Evolutionary conservation across 345 rosid genomes (phyloP), one percentile per base, ranked within the genome.

Genomic region (Boechera divaricarpa): DNA sequence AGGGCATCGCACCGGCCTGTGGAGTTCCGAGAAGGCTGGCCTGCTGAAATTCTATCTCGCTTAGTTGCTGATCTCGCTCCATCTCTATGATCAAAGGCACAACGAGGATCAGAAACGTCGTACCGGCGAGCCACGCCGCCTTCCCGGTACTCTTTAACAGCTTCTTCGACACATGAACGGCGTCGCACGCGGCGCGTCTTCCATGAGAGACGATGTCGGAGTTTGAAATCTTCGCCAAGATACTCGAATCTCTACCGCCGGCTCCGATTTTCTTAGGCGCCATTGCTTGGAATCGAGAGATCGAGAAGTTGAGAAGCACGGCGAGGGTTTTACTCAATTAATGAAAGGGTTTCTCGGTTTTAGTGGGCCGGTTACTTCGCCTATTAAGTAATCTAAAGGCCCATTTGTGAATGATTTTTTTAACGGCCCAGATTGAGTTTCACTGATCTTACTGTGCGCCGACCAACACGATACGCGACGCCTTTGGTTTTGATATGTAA

Each of bases 101-200:
- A 6, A 79, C 86, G 21, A 93, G 83, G 73, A 93, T 81, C 42
- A 93, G 78, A 74, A 88, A 76, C 29, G 93, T 89, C 31, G 98
- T 89, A 2, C 98, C 93, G 7, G 89, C 89, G 52, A 91, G 76
- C 97, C 93, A 90, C 21, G 93, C 93, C 6, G 97, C 98, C 84
- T 87, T 89, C 6, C 97, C 98, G 5, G 97, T 91, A 81, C 97
- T 90, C 58, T 81, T 78, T 38, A 93, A 82, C 76, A 93, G 91
- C 82, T 86, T 91, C 80, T 87, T 89, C 75, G 98, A 68, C 33
- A 89, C 92, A 76, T 77, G 77, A 1, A 79, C 84, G 68, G 90
- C 80, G 67, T 88, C 86, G 84, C 70, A 67, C 6, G 86, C 87
- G 3, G 83, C 86, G 36, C 78, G 87, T 85, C 83, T 90, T 59